Evolutionary conservation across 129 eudicot species (phyloP).

Genomic region (Flaveria bidentis): DNA sequence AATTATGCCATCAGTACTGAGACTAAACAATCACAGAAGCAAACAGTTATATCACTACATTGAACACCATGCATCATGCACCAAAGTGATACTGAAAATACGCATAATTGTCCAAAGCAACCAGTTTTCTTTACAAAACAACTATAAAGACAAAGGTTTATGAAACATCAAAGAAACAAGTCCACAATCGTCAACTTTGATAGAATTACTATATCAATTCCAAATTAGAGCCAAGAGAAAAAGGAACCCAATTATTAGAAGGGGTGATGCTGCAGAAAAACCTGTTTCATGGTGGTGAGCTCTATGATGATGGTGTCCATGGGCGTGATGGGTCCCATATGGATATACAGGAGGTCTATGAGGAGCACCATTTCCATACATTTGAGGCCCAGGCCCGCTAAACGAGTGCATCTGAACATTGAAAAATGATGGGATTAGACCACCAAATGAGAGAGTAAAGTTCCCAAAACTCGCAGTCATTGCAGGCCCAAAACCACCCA

Average conservation of each 20-base stretch:
- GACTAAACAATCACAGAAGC: slow-evolving; percentile 14
- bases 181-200: slow-evolving; percentile 9
- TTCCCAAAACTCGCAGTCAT: slow-evolving; percentile 75
- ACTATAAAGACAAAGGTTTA: background rate
- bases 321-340: slow-evolving; percentile 51
- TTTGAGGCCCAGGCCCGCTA: slow-evolving; percentile 42
- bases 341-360: slow-evolving; percentile 30
- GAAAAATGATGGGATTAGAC: slow-evolving; percentile 68
- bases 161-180: slow-evolving; percentile 9
- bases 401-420: slow-evolving; percentile 70
- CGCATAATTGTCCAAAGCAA: slow-evolving; percentile 3
- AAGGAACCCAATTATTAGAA: slow-evolving; percentile 50
- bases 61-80: background rate
- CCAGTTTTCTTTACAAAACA: slow-evolving; percentile 8
- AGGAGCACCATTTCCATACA: slow-evolving; percentile 58
- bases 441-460: slow-evolving; percentile 70
- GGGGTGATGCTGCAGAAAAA: slow-evolving; percentile 47
- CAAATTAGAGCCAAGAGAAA: slow-evolving; percentile 56
- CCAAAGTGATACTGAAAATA: slow-evolving; percentile 1
- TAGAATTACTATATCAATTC: slow-evolving; percentile 37
- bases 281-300: slow-evolving; percentile 57
- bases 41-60: background rate
- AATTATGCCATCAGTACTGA: background rate
- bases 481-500: slow-evolving; percentile 78
- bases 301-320: slow-evolving; percentile 46